These are phyloP conservation scores for Vachellia collinsii DNA, from an alignment of 306 rosid genomes.

Conservation along the genomic window DNA sequence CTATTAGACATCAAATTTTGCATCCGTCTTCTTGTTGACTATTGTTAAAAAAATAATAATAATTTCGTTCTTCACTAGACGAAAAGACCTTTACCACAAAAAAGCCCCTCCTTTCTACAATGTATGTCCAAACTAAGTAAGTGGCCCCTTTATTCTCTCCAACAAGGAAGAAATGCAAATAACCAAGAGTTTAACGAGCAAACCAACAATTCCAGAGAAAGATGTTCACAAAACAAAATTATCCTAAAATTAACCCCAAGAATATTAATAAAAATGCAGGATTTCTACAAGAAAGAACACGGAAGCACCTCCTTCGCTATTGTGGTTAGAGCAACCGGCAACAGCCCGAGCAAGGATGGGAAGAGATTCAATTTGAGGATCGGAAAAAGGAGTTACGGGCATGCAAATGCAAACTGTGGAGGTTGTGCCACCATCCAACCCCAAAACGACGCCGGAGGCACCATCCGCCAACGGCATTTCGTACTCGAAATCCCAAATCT, in stretches of 20 bases:
- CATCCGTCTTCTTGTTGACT: not conserved
- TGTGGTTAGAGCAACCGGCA: slow-evolving; percentile 94
- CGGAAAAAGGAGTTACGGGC: slow-evolving; percentile 55
- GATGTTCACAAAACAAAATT: slow-evolving; percentile 12
- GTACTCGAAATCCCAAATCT: slow-evolving; percentile 82
- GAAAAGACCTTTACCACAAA: slow-evolving; percentile 5
- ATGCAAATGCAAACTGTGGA: slow-evolving; percentile 89
- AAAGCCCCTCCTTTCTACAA: slow-evolving; percentile 21
- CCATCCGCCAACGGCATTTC: slow-evolving; percentile 52
- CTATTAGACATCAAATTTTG: not conserved
- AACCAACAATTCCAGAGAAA: slow-evolving; percentile 13
- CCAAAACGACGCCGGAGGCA: slow-evolving; percentile 62
- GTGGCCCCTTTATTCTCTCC: slow-evolving; percentile 25
- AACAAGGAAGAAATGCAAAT: slow-evolving; percentile 4
- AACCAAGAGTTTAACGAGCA: slow-evolving; percentile 18
- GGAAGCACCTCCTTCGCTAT: slow-evolving; percentile 82
- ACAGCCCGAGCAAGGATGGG: slow-evolving; percentile 80
- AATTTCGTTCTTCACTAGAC: not conserved
- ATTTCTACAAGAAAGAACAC: not conserved
- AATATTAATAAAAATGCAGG: not conserved
- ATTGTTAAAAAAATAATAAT: slow-evolving; percentile 2
- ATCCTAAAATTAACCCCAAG: slow-evolving; percentile 15
- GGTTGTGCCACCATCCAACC: slow-evolving; percentile 89
- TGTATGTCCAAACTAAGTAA: slow-evolving; percentile 16
- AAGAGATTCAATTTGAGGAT: slow-evolving; percentile 59